Conservation (phyloP, 768 basidiomycete genomes). For the Zangia roseola region DNA sequence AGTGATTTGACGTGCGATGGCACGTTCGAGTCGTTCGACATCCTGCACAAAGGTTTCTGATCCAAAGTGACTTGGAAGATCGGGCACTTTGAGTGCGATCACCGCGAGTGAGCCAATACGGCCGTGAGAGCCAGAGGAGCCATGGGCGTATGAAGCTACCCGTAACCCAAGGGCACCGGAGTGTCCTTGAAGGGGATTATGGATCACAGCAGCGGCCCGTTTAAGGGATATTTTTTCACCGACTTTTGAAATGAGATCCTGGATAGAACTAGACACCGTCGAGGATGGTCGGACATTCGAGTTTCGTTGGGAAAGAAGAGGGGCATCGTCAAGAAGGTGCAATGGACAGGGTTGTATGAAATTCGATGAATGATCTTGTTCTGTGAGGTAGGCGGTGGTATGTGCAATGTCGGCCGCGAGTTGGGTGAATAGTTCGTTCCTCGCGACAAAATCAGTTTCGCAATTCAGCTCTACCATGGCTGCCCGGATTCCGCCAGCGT, state of each 20-base stretch:
- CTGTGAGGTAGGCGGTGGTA: conserved; percentile 72
- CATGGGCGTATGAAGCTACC: conserved; percentile 61
- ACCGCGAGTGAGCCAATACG: conserved; percentile 60
- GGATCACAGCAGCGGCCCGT: conserved; percentile 48
- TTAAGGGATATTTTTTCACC: conserved; percentile 77
- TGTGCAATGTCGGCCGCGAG: conserved; percentile 80
- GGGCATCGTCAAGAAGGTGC: conserved; percentile 57
- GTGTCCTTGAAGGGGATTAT: conserved; percentile 37
- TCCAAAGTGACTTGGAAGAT: conserved; percentile 42
- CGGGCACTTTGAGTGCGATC: conserved; percentile 49
- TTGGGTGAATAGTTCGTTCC: conserved; percentile 77
- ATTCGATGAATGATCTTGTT: conserved; percentile 31
- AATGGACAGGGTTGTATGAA: conserved; percentile 52
- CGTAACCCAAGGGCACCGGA: conserved; percentile 41
- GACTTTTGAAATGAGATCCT: conserved; percentile 68
- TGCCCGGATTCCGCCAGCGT: conserved; percentile 58
- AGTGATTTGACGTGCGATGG: conserved; percentile 80
- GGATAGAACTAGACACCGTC: conserved; percentile 64
- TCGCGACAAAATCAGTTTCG: conserved; percentile 95
- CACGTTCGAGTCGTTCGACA: conserved; percentile 62
- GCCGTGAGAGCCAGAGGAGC: conserved; percentile 50
- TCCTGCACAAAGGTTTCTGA: conserved; percentile 54
- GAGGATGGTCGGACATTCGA: conserved; percentile 34
- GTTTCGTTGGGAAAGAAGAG: conserved; percentile 52
- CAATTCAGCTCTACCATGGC: conserved; percentile 92